Conservation (phyloP, 2,329 filamentous ascomycete species). For the Nothophoma quercina region DNA sequence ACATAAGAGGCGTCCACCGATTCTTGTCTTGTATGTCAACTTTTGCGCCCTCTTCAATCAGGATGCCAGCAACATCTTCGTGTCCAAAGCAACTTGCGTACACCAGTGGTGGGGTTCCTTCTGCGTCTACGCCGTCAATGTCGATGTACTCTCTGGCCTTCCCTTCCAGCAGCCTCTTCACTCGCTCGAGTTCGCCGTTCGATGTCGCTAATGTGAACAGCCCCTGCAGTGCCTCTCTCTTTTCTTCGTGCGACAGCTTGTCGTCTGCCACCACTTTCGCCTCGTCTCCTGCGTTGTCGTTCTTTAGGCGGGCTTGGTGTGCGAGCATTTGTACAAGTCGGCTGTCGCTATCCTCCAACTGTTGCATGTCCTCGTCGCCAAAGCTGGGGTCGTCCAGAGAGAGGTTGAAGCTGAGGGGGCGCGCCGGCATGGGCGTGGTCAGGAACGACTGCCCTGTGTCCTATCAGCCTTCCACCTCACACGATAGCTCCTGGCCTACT, state of each 20-base stretch:
- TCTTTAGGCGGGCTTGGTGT: slow-evolving; percentile 85
- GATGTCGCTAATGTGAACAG: slow-evolving; percentile 93
- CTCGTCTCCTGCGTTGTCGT: slow-evolving; percentile 74
- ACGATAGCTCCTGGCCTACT: slow-evolving; percentile 31
- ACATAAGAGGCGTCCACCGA: slow-evolving; percentile 98
- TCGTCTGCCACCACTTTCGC: slow-evolving; percentile 78
- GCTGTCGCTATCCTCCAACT: slow-evolving; percentile 78
- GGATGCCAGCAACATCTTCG: slow-evolving; percentile 81
- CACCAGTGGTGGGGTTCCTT: slow-evolving; percentile 94
- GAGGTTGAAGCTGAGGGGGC: slow-evolving; percentile 85
- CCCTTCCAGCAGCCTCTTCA: slow-evolving; percentile 77
- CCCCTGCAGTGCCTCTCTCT: slow-evolving; percentile 82
- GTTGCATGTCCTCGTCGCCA: slow-evolving; percentile 68
- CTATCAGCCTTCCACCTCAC: neutral
- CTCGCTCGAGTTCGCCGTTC: slow-evolving; percentile 87
- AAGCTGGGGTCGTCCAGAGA: slow-evolving; percentile 80
- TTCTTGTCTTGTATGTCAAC: slow-evolving; percentile 96
- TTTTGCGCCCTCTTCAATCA: slow-evolving; percentile 84
- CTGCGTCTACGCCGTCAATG: slow-evolving; percentile 87
- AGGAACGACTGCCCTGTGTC: slow-evolving; percentile 87
- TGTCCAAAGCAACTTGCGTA: slow-evolving; percentile 99
- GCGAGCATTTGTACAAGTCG: slow-evolving; percentile 95
- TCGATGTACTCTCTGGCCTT: slow-evolving; percentile 79
- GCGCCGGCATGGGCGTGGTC: slow-evolving; percentile 82
- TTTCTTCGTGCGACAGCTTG: slow-evolving; percentile 77